Evolutionary conservation across 2,329 filamentous ascomycete genomes (phyloP).

Genomic region (Fusarium sp.): DNA sequence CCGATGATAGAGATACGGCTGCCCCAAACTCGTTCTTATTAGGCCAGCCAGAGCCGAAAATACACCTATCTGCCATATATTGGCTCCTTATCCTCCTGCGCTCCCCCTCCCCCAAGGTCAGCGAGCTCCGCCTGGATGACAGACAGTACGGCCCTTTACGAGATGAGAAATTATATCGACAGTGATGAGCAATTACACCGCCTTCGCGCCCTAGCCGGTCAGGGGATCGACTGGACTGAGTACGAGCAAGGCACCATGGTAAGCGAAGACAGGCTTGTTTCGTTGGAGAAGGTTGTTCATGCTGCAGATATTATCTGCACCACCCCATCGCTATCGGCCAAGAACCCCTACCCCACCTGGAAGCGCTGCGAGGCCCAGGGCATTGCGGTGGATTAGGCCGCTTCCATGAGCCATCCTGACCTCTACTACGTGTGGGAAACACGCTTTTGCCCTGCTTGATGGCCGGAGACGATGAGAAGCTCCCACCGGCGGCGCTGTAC

Average conservation of each 20-base stretch:
- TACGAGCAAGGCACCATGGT: background rate
- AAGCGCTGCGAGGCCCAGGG: background rate
- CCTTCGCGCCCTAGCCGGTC: background rate
- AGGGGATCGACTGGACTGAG: background rate
- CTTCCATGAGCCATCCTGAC: slow-evolving; percentile 35
- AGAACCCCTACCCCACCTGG: background rate
- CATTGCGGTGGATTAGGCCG: slow-evolving; percentile 37
- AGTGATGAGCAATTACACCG: background rate
- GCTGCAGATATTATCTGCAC: background rate
- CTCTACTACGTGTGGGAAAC: slow-evolving; percentile 38
- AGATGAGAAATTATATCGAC: no score
- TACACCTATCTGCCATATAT: no score
- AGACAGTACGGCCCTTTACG: no score
- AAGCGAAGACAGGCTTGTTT: background rate
- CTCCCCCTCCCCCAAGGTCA: no score
- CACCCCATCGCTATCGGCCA: background rate
- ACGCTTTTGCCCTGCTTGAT: slow-evolving; percentile 32
- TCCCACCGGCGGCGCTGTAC: background rate
- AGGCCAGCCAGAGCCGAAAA: no score
- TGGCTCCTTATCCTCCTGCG: no score
- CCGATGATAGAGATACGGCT: no score
- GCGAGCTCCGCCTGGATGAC: no score
- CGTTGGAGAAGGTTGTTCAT: background rate
- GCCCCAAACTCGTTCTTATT: no score
- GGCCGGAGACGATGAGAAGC: slow-evolving; percentile 12